Conservation (phyloP, 2,329 filamentous ascomycete species). For the Aplosporella prunicola region DNA sequence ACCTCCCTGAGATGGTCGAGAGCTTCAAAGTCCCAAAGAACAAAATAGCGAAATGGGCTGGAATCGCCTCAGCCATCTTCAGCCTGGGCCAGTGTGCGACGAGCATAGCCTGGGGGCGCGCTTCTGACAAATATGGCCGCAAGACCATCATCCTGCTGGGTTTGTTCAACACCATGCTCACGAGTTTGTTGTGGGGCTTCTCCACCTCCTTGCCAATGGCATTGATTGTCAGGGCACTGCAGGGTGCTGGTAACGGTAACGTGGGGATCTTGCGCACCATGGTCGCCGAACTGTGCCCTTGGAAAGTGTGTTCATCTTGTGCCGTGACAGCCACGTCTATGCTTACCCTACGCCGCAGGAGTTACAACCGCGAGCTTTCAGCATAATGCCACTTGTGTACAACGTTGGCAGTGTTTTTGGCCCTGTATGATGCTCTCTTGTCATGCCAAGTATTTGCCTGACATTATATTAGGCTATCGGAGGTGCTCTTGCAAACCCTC, state of each 20-base stretch:
- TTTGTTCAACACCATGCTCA: constrained; percentile 65
- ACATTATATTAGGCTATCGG: constrained; percentile 50
- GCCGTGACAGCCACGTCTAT: background rate
- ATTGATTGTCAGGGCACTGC: constrained; percentile 64
- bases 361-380: constrained; percentile 81
- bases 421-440: constrained; percentile 39
- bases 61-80: constrained; percentile 79
- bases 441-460: background rate
- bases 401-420: constrained; percentile 81
- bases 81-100: constrained; percentile 65
- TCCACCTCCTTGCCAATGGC: constrained; percentile 72
- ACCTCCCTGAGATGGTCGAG: constrained; percentile 57
- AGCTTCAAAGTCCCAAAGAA: constrained; percentile 30
- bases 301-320: constrained; percentile 38
- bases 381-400: constrained; percentile 87
- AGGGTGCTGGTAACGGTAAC: constrained; percentile 81
- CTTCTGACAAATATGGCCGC: constrained; percentile 73
- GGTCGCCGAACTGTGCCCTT: constrained; percentile 85
- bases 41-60: constrained; percentile 56
- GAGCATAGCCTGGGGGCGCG: constrained; percentile 77
- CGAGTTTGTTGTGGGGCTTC: constrained; percentile 75
- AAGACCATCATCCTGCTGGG: constrained; percentile 79
- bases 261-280: constrained; percentile 75
- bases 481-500: constrained; percentile 74
- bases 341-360: constrained; percentile 33